Evolutionary conservation across 176 grass and related monocot species (phyloP).

Genomic region (Panicum miliaceum): DNA sequence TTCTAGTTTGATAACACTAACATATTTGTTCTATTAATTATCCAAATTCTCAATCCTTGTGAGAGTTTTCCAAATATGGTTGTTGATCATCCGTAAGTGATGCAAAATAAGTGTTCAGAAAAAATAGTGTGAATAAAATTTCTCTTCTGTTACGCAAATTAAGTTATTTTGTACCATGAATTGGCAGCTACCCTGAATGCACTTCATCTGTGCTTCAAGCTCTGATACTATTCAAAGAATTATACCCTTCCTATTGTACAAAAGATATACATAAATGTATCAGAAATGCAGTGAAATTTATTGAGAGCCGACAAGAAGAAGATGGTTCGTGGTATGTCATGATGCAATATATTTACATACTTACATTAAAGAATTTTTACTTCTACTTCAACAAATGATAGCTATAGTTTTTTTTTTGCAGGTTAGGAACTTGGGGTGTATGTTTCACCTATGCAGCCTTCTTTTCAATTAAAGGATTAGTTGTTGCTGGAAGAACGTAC

Average conservation of each 20-base stretch:
- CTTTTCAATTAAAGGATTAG: not conserved
- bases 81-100: slow-evolving; percentile 47
- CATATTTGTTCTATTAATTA: slow-evolving; percentile 1
- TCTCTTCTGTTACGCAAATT: not conserved
- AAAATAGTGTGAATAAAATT: not conserved
- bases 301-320: not conserved
- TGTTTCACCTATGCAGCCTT: slow-evolving; percentile 10
- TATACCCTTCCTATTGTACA: slow-evolving; percentile 41
- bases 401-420: not conserved
- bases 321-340: not conserved
- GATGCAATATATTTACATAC: not conserved
- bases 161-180: not conserved
- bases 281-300: not conserved
- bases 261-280: slow-evolving; percentile 54
- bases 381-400: not conserved
- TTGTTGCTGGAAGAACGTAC: not conserved
- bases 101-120: not conserved
- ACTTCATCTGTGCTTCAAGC: slow-evolving; percentile 56
- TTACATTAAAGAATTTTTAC: not conserved
- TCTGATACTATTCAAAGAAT: slow-evolving; percentile 45
- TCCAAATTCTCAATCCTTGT: slow-evolving; percentile 40
- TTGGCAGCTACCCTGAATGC: slow-evolving; percentile 53
- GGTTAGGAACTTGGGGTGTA: not conserved
- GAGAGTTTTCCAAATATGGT: slow-evolving; percentile 43
- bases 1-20: not conserved